Evolutionary conservation across 2,329 filamentous ascomycete species (phyloP), one percentile per base, ranked within the genome.

Genomic region (Cyanodermella asteris): DNA sequence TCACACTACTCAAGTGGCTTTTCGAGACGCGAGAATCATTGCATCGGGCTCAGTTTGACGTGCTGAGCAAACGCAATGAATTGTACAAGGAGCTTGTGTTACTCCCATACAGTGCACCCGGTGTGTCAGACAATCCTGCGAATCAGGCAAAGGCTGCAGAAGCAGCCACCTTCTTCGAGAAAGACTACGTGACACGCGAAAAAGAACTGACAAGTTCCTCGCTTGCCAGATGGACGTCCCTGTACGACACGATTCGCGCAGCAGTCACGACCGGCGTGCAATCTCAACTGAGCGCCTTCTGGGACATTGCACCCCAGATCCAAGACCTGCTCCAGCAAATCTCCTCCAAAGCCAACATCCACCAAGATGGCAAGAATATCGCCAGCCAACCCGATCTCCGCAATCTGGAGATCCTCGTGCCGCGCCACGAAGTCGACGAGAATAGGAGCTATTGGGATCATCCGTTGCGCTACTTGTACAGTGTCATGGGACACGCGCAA

Each of bases 1-100:
- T 97, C 8, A 94, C 84, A 0, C 64, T 93, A 23, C 59, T 94
- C 9, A 97, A 94, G 42, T 94, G 87, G 82, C 69, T 94, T 6
- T 94, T 93, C 38, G 87, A 97, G 45, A 74, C 76, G 1, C 71
- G 82, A n/a, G 87, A 97, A 49, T 61, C 65, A 23, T 59, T 94
- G 6, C 73, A 94, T 50, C 71, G 77, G 21, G 75, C 80, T 38
- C 64, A 84, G 26, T 91, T 80, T 41, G 76, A 90, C 37, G 54
- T 94, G 7, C 64, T 91, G 17, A 72, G 70, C 12, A 77, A 82
- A 43, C 74, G 82, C 25, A 87, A 91, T 40, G 65, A 81, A 30
- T 72, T 78, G 17, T 94, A 91, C 47, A 71, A 75, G 35, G 69
- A 75, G 27, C 72, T 93, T 38, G 74, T 93, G 6, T 53, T 90